These are phyloP conservation scores for Pulveroboletus frians DNA, from an alignment of 768 basidiomycete species.

Conservation along the genomic window DNA sequence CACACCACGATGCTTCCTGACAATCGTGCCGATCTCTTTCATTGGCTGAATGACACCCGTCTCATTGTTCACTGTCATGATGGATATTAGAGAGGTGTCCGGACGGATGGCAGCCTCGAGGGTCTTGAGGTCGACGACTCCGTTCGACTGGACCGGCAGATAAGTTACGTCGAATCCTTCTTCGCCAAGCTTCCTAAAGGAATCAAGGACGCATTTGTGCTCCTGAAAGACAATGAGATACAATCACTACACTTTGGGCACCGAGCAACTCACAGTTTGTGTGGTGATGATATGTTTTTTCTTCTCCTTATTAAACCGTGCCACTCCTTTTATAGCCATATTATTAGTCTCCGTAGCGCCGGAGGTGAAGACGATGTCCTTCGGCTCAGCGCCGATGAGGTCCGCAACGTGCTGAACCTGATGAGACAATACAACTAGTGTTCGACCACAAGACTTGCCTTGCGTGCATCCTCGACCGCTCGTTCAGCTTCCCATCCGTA, in stretches of 20 bases:
- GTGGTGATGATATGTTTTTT: conserved; percentile 92
- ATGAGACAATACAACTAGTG: neutral
- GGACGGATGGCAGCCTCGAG: conserved; percentile 88
- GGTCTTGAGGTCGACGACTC: conserved; percentile 70
- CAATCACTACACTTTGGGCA: neutral
- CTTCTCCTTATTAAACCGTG: conserved; percentile 90
- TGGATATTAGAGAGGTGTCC: conserved; percentile 88
- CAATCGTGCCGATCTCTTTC: conserved; percentile 85
- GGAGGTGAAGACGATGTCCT: conserved; percentile 96
- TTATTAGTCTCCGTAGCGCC: conserved; percentile 99
- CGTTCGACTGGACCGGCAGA: conserved; percentile 87
- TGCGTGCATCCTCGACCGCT: conserved; percentile 88
- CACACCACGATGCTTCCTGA: conserved; percentile 83
- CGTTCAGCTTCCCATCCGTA: conserved; percentile 99
- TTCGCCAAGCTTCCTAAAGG: conserved; percentile 90
- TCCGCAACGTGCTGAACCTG: conserved; percentile 73
- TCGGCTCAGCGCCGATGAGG: conserved; percentile 88
- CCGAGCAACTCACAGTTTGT: conserved; percentile 64
- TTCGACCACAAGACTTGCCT: conserved; percentile 41
- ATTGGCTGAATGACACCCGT: conserved; percentile 98
- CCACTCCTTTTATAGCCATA: conserved; percentile 95
- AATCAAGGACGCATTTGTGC: conserved; percentile 98
- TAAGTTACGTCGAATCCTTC: conserved; percentile 98
- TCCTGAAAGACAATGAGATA: conserved; percentile 48
- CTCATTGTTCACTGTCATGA: conserved; percentile 99